These are phyloP conservation scores for Trametes coccinea DNA, from an alignment of 768 basidiomycete species.

Conservation along the genomic window DNA sequence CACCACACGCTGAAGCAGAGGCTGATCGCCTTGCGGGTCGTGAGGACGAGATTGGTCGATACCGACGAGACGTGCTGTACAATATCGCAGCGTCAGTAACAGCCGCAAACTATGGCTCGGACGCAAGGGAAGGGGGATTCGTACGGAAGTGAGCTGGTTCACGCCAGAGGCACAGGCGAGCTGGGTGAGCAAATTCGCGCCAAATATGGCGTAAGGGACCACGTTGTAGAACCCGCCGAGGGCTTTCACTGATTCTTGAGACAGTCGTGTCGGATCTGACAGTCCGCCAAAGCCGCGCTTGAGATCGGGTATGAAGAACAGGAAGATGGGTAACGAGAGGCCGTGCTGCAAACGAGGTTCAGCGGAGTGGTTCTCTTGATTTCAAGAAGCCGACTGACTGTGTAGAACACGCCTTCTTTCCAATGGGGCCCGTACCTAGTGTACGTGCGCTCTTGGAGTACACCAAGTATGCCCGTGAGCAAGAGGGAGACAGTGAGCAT, in stretches of 20 bases:
- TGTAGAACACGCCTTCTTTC: slow-evolving; percentile 85
- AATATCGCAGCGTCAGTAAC: neutral
- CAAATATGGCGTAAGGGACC: slow-evolving; percentile 57
- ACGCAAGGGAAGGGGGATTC: slow-evolving; percentile 28
- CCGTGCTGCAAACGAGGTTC: slow-evolving; percentile 52
- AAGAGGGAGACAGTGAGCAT: slow-evolving; percentile 70
- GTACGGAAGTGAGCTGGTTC: slow-evolving; percentile 75
- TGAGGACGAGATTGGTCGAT: slow-evolving; percentile 79
- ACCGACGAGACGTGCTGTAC: slow-evolving; percentile 71
- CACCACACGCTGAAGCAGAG: slow-evolving; percentile 84
- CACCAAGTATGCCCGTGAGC: slow-evolving; percentile 66
- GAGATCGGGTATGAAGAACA: slow-evolving; percentile 58
- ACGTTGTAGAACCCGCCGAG: slow-evolving; percentile 26
- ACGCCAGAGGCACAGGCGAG: slow-evolving; percentile 83
- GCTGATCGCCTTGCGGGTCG: slow-evolving; percentile 77
- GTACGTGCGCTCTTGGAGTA: slow-evolving; percentile 79
- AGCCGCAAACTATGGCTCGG: neutral
- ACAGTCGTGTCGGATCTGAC: slow-evolving; percentile 33
- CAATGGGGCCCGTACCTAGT: slow-evolving; percentile 72
- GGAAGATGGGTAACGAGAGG: slow-evolving; percentile 75
- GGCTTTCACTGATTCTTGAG: slow-evolving; percentile 1
- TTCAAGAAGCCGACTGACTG: slow-evolving; percentile 44
- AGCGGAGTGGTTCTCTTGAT: neutral
- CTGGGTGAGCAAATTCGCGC: slow-evolving; percentile 68
- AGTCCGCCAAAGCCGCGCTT: slow-evolving; percentile 56